Percentiles rank a stretch among this genome's conserved stretches.
phyloP scores from a whole-genome alignment of 2,329 filamentous ascomycete species.

The Thyridium curvatum region DNA sequence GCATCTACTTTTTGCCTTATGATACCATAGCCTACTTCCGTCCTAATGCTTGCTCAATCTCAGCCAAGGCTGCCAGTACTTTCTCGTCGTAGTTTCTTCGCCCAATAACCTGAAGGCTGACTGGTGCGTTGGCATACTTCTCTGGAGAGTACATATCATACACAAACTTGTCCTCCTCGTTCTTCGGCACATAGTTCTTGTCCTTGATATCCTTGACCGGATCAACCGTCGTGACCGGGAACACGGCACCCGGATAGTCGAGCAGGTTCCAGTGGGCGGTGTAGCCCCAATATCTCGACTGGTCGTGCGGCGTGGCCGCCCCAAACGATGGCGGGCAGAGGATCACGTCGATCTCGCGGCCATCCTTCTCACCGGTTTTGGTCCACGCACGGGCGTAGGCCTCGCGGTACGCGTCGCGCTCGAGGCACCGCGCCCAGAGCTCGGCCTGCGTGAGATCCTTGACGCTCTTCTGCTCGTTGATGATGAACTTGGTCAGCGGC shows the following conservation, averaged over 20 bases:
- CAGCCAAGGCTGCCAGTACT: constrained; percentile 1
- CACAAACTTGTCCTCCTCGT: constrained; percentile 31
- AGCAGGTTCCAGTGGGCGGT: constrained; percentile 63
- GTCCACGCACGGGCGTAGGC: constrained; percentile 9
- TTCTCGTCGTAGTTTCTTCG: background rate
- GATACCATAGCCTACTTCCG: background rate
- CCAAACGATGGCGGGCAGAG: constrained; percentile 41
- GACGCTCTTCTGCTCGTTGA: constrained; percentile 34
- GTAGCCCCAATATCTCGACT: constrained; percentile 53
- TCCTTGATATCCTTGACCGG: constrained; percentile 30
- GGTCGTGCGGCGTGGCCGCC: constrained; percentile 41
- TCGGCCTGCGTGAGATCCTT: constrained; percentile 32
- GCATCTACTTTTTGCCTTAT: too few species aligned
- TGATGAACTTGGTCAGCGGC: constrained; percentile 42
- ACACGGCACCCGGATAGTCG: constrained; percentile 57
- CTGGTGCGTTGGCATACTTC: background rate
- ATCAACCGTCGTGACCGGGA: constrained; percentile 47
- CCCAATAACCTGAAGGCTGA: constrained; percentile 1
- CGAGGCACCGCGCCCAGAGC: constrained; percentile 21
- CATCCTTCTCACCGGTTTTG: constrained; percentile 6
- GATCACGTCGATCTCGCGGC: constrained; percentile 36
- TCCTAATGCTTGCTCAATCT: constrained; percentile 2
- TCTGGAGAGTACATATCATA: constrained; percentile 2
- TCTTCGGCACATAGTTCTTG: constrained; percentile 26
- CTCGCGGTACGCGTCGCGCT: constrained; percentile 14